Evolutionary conservation across 768 basidiomycete species (phyloP).

Genomic region (Sarcodon aspratus): DNA sequence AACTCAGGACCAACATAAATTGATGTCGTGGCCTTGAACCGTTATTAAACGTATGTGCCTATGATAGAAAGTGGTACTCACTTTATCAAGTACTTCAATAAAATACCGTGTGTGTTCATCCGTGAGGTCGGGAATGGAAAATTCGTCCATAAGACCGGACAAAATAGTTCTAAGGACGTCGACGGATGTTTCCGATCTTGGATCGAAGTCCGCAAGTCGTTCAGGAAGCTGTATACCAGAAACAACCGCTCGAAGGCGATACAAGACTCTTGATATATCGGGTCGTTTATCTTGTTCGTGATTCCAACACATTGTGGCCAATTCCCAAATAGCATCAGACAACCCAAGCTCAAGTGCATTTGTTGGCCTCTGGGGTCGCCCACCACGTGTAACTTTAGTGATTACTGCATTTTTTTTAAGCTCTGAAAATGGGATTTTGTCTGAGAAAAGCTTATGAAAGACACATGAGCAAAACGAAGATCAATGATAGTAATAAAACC

Average conservation of each 20-base stretch:
- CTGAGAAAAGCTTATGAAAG: not conserved
- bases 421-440: not conserved
- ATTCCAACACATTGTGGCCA: conserved; percentile 4
- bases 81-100: not conserved
- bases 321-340: conserved; percentile 1
- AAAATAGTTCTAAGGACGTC: not conserved
- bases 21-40: no score
- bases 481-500: not conserved
- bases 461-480: not conserved
- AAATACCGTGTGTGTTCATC: not conserved
- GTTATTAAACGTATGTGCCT: no score
- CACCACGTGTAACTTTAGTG: not conserved
- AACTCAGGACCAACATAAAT: no score
- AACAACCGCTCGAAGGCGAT: no score
- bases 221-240: no score
- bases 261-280: no score
- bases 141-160: not conserved
- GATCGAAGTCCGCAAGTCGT: no score
- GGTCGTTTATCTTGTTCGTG: not conserved
- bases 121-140: not conserved
- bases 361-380: not conserved
- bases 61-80: not conserved
- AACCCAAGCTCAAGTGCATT: not conserved
- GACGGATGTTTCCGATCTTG: no score
- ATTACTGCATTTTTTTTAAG: not conserved